These are phyloP conservation scores for Fusarium virguliforme DNA, from an alignment of 2,329 filamentous ascomycete species.

Conservation along the genomic window DNA sequence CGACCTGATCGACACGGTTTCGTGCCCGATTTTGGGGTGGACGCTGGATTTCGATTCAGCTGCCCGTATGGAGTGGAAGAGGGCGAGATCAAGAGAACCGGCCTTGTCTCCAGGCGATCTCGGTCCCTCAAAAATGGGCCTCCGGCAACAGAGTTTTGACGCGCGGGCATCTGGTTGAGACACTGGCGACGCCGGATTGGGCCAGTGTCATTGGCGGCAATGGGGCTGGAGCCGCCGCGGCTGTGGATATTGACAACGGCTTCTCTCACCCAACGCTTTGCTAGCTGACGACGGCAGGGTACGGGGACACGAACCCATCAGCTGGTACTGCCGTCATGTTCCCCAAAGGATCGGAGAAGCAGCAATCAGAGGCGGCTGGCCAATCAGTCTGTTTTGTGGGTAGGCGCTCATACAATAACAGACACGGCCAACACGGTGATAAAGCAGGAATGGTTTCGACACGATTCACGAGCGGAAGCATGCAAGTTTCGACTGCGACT, in stretches of 20 bases:
- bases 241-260: conserved; percentile 32
- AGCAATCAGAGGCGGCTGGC: conserved; percentile 37
- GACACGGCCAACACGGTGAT: conserved; percentile 28
- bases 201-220: conserved; percentile 35
- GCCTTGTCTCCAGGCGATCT: conserved; percentile 9
- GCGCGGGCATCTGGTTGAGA: conserved; percentile 29
- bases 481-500: conserved; percentile 14
- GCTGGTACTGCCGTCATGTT: conserved; percentile 23
- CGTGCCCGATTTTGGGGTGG: conserved; percentile 26
- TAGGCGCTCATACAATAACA: conserved; percentile 30
- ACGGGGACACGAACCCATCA: conserved; percentile 19
- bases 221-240: conserved; percentile 23
- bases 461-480: conserved; percentile 24
- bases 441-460: conserved; percentile 43
- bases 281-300: conserved; percentile 21
- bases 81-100: neutral
- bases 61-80: conserved; percentile 20
- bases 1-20: conserved; percentile 17
- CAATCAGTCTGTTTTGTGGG: conserved; percentile 31
- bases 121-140: conserved; percentile 27
- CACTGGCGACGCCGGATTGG: conserved; percentile 27
- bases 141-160: conserved; percentile 11
- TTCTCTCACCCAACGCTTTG: conserved; percentile 42
- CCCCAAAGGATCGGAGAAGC: conserved; percentile 29
- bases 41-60: conserved; percentile 16